Evolutionary conservation across 2,329 filamentous ascomycete species (phyloP).

Genomic region (Ascosphaera acerosa): DNA sequence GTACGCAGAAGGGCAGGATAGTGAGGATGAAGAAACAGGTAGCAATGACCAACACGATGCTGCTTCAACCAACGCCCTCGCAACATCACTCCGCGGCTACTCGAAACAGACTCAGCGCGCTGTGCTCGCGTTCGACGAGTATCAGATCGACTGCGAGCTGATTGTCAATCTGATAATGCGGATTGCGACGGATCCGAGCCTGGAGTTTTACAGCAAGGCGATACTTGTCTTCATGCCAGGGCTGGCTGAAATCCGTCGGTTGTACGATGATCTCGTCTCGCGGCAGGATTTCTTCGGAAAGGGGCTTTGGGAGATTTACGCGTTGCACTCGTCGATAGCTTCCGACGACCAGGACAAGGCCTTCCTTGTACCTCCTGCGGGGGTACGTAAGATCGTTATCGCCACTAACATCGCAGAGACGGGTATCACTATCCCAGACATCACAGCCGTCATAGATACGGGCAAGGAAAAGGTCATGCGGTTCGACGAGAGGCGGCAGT

Average conservation of each 20-base stretch:
- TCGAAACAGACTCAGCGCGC: constrained; percentile 50
- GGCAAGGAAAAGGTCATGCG: constrained; percentile 96
- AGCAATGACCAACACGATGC: constrained; percentile 23
- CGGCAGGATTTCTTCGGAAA: constrained; percentile 49
- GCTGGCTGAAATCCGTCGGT: constrained; percentile 68
- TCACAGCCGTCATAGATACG: constrained; percentile 91
- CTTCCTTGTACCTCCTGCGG: constrained; percentile 63
- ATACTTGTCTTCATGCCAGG: constrained; percentile 89
- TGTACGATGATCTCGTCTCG: constrained; percentile 64
- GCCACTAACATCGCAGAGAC: constrained; percentile 98
- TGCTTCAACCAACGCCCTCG: constrained; percentile 30
- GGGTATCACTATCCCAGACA: constrained; percentile 90
- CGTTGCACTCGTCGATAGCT: constrained; percentile 80
- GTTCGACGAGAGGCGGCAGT: constrained; percentile 89
- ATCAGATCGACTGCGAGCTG: constrained; percentile 70
- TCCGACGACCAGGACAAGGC: constrained; percentile 91
- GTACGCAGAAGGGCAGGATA: constrained; percentile 15
- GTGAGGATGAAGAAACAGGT: constrained; percentile 22
- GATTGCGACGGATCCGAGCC: constrained; percentile 43
- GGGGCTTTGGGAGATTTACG: constrained; percentile 67
- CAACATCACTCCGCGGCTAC: constrained; percentile 44
- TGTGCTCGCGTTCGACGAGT: constrained; percentile 61
- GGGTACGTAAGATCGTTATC: constrained; percentile 79
- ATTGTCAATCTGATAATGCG: constrained; percentile 53
- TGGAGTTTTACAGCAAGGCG: constrained; percentile 56